phyloP scores from a whole-genome alignment of 352 stramenopile species.

The Globisporangium ultimum region DNA sequence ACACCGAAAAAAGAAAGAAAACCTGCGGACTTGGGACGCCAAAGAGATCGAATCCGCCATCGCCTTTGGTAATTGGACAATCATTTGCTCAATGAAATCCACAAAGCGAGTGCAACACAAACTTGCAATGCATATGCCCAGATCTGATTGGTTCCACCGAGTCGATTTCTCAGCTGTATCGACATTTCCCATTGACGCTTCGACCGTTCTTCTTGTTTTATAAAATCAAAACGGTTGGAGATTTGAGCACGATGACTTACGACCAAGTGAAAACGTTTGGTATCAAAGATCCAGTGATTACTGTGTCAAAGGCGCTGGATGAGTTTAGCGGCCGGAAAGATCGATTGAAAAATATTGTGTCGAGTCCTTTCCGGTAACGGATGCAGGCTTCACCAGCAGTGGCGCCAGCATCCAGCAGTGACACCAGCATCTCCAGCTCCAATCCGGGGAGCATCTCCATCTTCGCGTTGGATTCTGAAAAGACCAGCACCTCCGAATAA shows the following conservation, averaged over 20 bases:
- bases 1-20: conserved; percentile 3
- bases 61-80: not conserved
- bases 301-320: conserved; percentile 46
- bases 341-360: conserved; percentile 30
- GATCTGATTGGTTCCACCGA: conserved; percentile 44
- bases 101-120: not conserved
- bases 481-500: conserved; percentile 15
- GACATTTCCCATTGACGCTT: conserved; percentile 53
- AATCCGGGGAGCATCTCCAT: conserved; percentile 22
- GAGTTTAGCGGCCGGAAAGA: conserved; percentile 44
- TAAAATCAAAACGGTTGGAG: conserved; percentile 68
- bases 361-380: conserved; percentile 37
- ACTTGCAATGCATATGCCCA: conserved; percentile 37
- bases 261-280: conserved; percentile 57
- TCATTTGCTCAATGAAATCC: not conserved
- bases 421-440: conserved; percentile 14
- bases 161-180: conserved; percentile 40
- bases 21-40: not conserved
- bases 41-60: not conserved
- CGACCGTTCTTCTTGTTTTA: conserved; percentile 55
- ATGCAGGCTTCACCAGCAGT: conserved; percentile 13
- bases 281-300: conserved; percentile 52
- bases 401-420: conserved; percentile 14
- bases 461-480: conserved; percentile 33
- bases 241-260: conserved; percentile 46